Base-by-base conservation (phyloP, 148 eudicot species). In the Fagopyrum homotropicum region DNA sequence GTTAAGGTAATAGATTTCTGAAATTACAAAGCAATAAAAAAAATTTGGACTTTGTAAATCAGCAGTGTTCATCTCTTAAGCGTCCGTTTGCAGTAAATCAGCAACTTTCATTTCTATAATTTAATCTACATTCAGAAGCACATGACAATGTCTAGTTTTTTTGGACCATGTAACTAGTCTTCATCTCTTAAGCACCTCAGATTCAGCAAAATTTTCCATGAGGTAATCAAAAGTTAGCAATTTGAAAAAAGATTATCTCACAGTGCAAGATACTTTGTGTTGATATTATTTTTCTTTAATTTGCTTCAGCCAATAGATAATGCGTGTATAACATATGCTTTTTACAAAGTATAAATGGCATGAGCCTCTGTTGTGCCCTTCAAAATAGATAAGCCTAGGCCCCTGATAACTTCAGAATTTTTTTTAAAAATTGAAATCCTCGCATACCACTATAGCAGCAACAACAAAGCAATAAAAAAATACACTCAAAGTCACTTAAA, bases 311-410 rank as follows among this genome's bases (percentile, higher is more conserved):
- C 55, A 51, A 3, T 49, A 55, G 59, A 22, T 9, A 56, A n/a
- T 56, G 60, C 26, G 1, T 5, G 61, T 26, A 56, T 6, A 56
- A 56, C 61, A 56, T 0, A 26, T n/a, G 61, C 3, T 55, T 4
- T 55, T 55, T 55, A 55, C 22, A 16, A 55, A 30, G 0, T 10
- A 0, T 4, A 51, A 14, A 11, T 51, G 15, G 55, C 55, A 4
- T 81, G 87, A 73, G 74, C 82, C 69, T 89, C 89, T 2, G 90
- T 82, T 66, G 79, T 76, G 57, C 98, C 92, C 88, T 91, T 93
- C 78, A 91, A 80, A 77, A 93, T 83, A 22, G 80, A 83, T 79
- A 93, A 76, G 75, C 93, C 98, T 83, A 93, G 77, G 79, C 86
- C 83, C 80, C 86, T 84, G 72, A 93, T 81, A 59, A 86, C 84